Conservation (phyloP, 1,284 basidiomycete genomes). For the Puccinia brachypodii region DNA sequence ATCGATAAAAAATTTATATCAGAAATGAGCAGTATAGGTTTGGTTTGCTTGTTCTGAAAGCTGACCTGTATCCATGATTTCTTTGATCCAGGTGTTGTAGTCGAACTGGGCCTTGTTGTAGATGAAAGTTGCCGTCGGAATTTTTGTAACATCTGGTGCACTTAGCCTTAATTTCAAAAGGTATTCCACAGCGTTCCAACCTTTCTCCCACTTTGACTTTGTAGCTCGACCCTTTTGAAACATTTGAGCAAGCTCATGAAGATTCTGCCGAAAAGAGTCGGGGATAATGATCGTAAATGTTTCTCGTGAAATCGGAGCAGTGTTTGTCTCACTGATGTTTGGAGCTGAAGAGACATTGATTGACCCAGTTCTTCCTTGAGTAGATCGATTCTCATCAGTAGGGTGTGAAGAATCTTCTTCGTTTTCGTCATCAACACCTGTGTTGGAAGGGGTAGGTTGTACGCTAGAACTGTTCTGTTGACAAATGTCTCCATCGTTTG, state of each 20-base stretch:
- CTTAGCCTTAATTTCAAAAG: background rate
- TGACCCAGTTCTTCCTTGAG: too few relatives aligned
- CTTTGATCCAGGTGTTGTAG: background rate
- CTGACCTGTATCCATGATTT: background rate
- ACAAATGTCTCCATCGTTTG: too few relatives aligned
- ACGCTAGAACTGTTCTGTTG: too few relatives aligned
- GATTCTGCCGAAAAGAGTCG: background rate
- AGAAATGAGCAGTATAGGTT: background rate
- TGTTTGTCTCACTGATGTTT: too few relatives aligned
- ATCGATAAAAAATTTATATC: background rate
- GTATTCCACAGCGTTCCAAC: background rate
- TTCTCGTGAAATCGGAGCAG: too few relatives aligned
- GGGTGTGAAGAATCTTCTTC: too few relatives aligned
- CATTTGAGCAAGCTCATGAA: background rate
- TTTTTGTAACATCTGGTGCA: background rate
- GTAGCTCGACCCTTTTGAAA: background rate
- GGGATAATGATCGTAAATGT: too few relatives aligned
- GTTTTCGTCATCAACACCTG: too few relatives aligned
- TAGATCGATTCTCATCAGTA: too few relatives aligned
- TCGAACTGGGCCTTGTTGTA: background rate
- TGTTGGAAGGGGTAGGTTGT: too few relatives aligned
- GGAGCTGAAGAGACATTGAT: too few relatives aligned
- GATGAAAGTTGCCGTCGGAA: background rate
- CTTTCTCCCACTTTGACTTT: background rate
- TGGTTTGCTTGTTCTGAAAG: background rate